phyloP scores from a whole-genome alignment of 495 filamentous ascomycete species.

The Aspergillus mulundensis region DNA sequence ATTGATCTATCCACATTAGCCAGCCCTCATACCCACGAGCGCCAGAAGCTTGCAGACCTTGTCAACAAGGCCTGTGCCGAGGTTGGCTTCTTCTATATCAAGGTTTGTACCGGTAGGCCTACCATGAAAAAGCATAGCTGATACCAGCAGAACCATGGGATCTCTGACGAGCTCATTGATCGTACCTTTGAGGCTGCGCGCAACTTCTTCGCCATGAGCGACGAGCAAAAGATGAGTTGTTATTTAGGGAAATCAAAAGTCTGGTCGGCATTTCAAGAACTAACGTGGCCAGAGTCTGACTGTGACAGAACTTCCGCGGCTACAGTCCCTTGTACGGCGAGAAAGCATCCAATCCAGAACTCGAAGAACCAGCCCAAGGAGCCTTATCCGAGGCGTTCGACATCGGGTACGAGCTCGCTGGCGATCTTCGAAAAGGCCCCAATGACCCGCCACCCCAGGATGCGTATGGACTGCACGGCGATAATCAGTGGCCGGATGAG shows the following conservation, averaged over 20 bases:
- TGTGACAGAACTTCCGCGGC: slow-evolving; percentile 30
- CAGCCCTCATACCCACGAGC: slow-evolving; percentile 25
- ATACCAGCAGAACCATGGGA: slow-evolving; percentile 27
- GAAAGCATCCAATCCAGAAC: slow-evolving; percentile 12
- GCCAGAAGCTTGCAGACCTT: slow-evolving; percentile 31
- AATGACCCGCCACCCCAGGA: slow-evolving; percentile 18
- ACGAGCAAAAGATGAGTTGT: slow-evolving; percentile 45
- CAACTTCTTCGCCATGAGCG: slow-evolving; percentile 44
- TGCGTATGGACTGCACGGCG: slow-evolving; percentile 22
- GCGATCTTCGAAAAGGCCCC: slow-evolving; percentile 23
- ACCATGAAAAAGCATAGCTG: background rate
- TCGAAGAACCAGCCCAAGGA: slow-evolving; percentile 8
- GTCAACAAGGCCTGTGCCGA: slow-evolving; percentile 47
- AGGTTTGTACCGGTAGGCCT: slow-evolving; percentile 20
- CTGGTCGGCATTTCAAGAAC: background rate
- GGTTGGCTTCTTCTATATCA: slow-evolving; percentile 57
- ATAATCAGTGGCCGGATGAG: slow-evolving; percentile 28
- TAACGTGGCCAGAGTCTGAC: background rate
- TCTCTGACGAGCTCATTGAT: slow-evolving; percentile 34
- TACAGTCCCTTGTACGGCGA: slow-evolving; percentile 29
- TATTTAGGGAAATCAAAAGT: slow-evolving; percentile 36
- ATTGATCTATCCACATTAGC: slow-evolving; percentile 32
- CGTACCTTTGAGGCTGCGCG: slow-evolving; percentile 37
- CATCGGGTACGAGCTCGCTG: slow-evolving; percentile 34
- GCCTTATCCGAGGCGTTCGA: slow-evolving; percentile 38